Evolutionary conservation across 139 green algal genomes (phyloP), one percentile per base, ranked within the genome.

Genomic region (Zygnema cylindricum): DNA sequence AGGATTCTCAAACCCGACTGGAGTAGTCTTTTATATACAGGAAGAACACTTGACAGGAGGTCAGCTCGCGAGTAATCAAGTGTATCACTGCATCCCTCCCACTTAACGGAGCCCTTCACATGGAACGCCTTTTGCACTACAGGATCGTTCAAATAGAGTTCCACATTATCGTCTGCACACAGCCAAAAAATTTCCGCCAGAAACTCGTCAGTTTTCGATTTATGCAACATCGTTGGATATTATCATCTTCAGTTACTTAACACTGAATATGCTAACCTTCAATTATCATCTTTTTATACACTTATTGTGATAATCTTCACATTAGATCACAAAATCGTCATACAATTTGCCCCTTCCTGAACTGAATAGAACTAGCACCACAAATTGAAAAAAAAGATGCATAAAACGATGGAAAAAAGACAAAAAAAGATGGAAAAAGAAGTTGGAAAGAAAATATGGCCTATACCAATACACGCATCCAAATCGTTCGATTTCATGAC

Each of bases 11-110:
- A 35, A 35, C 41, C 76, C 69, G n/a, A 83, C 30, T 32, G 30
- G 76, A 69, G 76, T 33, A 82, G 30, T 3, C n/a, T 43, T 49
- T 83, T 49, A 35, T 69, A 40, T 35, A 55, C 49, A 35, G n/a
- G 43, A 75, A 1, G 0, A 22, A 82, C n/a, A 43, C 43, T 39
- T 33, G 76, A 11, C 21, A 55, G 32, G 7, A 83, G 3, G 11
- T 49, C 76, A 83, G 3, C 43, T 32, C 76, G 32, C 49, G n/a
- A 71, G 76, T 71, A 49, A 36, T 83, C 41, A n/a, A 49, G 49
- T n/a, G n/a, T 49, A 7, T 33, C 41, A n/a, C 43, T 55, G 43
- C 76, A 83, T 35, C 41, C 42, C 75, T 63, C 43, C 40, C 43
- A 71, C 75, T 49, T 63, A 23, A 82, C 40, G 1, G 75, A n/a